phyloP scores from a whole-genome alignment of 2,329 filamentous ascomycete genomes.

The Knufia fluminis region DNA sequence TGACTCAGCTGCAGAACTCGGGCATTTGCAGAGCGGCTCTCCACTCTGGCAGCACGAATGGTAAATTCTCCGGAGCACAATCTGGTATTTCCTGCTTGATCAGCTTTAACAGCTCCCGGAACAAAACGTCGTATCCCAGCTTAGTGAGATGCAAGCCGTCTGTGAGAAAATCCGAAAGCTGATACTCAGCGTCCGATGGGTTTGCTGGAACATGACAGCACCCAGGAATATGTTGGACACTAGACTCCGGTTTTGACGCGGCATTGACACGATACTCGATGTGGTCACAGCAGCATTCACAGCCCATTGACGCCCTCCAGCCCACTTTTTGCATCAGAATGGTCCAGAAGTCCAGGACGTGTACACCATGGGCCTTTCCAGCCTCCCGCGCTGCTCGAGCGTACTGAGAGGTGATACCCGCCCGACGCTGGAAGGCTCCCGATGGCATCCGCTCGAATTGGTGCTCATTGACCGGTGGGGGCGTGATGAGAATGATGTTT shows the following conservation, averaged over 20 bases:
- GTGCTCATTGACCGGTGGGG: conserved; percentile 75
- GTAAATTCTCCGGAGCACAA: conserved; percentile 42
- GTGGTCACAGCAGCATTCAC: conserved; percentile 50
- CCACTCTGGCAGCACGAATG: conserved; percentile 48
- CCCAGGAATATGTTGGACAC: conserved; percentile 22
- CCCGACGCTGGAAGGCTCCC: conserved; percentile 47
- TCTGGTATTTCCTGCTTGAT: conserved; percentile 47
- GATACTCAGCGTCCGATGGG: conserved; percentile 3
- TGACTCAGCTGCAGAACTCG: neutral
- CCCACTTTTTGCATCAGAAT: conserved; percentile 60
- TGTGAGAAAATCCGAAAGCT: conserved; percentile 16
- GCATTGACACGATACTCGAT: conserved; percentile 21
- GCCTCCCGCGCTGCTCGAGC: conserved; percentile 57
- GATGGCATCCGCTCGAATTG: conserved; percentile 45
- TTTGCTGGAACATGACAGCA: neutral
- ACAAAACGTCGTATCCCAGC: conserved; percentile 48
- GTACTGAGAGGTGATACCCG: conserved; percentile 52
- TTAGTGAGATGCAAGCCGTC: conserved; percentile 50
- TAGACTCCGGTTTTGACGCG: conserved; percentile 49
- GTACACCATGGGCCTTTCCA: conserved; percentile 46
- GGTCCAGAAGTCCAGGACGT: conserved; percentile 70
- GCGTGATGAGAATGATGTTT: conserved; percentile 65
- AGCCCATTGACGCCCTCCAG: conserved; percentile 38
- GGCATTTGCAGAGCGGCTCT: conserved; percentile 5
- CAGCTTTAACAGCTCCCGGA: conserved; percentile 42